phyloP scores from a whole-genome alignment of 345 rosid species.

The Lagerstroemia speciosa region DNA sequence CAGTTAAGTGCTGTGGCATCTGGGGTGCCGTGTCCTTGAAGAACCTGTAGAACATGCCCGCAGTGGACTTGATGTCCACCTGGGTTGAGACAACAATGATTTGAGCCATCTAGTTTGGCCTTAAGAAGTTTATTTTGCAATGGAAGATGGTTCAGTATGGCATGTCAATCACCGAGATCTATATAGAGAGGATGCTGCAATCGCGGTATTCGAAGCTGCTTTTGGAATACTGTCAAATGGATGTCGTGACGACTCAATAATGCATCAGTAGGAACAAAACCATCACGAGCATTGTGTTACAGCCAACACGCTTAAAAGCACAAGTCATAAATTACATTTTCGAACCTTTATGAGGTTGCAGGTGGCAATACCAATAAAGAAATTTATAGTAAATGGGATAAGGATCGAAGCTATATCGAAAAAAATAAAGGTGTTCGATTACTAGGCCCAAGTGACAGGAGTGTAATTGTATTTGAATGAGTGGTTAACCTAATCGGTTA shows the following conservation, averaged over 20 bases:
- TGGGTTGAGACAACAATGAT: neutral
- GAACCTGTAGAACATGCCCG: neutral
- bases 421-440: too few relatives aligned
- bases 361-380: too few relatives aligned
- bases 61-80: neutral
- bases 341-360: too few relatives aligned
- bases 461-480: too few relatives aligned
- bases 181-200: neutral
- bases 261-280: neutral
- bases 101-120: conserved; percentile 1
- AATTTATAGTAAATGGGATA: too few relatives aligned
- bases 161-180: neutral
- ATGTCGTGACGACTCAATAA: neutral
- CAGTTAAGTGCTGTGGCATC: neutral
- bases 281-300: too few relatives aligned
- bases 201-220: neutral
- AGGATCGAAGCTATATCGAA: too few relatives aligned
- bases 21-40: neutral
- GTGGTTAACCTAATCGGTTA: too few relatives aligned
- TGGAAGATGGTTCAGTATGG: neutral
- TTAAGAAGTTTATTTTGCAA: too few relatives aligned
- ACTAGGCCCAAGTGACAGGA: too few relatives aligned
- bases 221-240: neutral
- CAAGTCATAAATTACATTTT: too few relatives aligned
- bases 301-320: too few relatives aligned